Base-by-base conservation (phyloP, 2,329 filamentous ascomycete genomes). In the Fusarium sp. region DNA sequence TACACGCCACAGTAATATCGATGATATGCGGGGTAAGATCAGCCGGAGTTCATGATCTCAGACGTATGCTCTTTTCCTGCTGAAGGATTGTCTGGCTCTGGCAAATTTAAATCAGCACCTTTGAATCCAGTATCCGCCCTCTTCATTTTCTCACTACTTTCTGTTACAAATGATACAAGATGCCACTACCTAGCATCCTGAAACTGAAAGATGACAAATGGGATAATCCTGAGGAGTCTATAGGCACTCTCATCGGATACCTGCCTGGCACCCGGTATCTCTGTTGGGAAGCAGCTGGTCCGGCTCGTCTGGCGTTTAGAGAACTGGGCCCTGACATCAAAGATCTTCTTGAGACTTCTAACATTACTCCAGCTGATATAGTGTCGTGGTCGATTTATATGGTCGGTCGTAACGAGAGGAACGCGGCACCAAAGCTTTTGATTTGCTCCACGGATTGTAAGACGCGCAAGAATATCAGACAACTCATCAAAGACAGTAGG, bases 291-390 rank as follows among this genome's bases (percentile, higher is more conserved):
- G 44, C 26, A 22, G 20, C 9, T 22, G 56, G 56, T 18, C 44
- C 20, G 3, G 56, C 56, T 4, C 56, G 56, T 51, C n/a, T 0
- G 26, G 18, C 42, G 0, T 59, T 59, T 18, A 39, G 10, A 1
- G n/a, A 39, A 17, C 4, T 59, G 3, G 51, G 44, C 12, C 11
- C 24, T 1, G 44, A 24, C 1, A 36, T 59, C 3, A 51, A 59
- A 51, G 9, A 39, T 7, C 2, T 11, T 3, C 56, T 59, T 17
- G 56, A 59, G 44, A 26, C 44, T 31, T 39, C 56, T 1, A 22
- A 3, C 2, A 59, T 59, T 0, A 12, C 28, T 0, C 56, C 35
- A 17, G 1, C 35, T 7, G 56, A 59, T 6, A 26, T 33, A 0
- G 42, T 51, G 7, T 51, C 56, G 5, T 59, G 56, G 56, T 59